phyloP scores from a whole-genome alignment of 2,329 filamentous ascomycete species.

The Fusarium praegraminearum region DNA sequence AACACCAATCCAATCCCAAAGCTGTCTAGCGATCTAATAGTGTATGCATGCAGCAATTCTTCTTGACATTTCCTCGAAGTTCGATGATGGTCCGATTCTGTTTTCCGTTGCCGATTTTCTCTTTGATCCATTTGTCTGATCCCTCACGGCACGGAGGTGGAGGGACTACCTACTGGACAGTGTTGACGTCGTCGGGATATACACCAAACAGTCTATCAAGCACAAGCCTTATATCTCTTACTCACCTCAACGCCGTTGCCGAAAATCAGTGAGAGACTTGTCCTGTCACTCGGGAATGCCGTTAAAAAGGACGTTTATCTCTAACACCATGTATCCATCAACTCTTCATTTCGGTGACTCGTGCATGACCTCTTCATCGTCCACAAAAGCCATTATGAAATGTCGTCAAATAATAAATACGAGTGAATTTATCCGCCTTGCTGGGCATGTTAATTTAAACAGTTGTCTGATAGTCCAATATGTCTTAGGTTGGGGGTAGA shows the following conservation, averaged over 20 bases:
- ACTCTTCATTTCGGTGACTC: neutral
- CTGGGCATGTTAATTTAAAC: neutral
- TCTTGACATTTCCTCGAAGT: neutral
- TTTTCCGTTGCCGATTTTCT: neutral
- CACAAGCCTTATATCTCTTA: neutral
- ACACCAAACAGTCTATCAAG: neutral
- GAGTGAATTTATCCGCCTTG: neutral
- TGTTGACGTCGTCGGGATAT: neutral
- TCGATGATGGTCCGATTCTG: neutral
- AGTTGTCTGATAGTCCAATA: neutral
- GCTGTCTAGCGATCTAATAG: neutral
- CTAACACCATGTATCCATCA: neutral
- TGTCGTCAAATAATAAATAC: neutral
- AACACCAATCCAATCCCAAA: neutral
- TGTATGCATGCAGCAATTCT: neutral
- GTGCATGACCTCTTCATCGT: neutral
- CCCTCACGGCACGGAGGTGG: neutral
- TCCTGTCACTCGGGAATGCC: neutral
- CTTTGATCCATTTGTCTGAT: neutral
- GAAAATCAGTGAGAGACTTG: neutral
- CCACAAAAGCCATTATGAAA: neutral
- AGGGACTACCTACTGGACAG: neutral
- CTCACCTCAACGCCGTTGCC: neutral
- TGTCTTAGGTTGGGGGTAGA: neutral
- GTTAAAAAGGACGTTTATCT: neutral